These are phyloP conservation scores for maize (Zea mays) DNA, from an alignment of 176 grass and related monocot genomes.

Conservation along the genomic window Zm-B73-REFERENCE-NAM-5.0 NC_050098.1:3363501-3364000, in stretches of 20 bases:
- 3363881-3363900: constrained; percentile 42
- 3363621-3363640: constrained; percentile 22
- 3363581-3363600: constrained; percentile 86
- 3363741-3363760: constrained; percentile 94
- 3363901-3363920: background rate
- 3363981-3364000: constrained; percentile 56
- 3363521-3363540: constrained; percentile 51
- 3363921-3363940: background rate
- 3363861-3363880: constrained; percentile 41
- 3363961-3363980: constrained; percentile 36
- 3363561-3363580: constrained; percentile 92
- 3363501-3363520: constrained; percentile 86
- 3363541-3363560: constrained; percentile 75
- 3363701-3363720: constrained; percentile 61
- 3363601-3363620: constrained; percentile 73
- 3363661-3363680: constrained; percentile 88
- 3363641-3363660: constrained; percentile 52
- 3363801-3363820: constrained; percentile 97
- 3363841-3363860: constrained; percentile 53
- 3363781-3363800: constrained; percentile 93
- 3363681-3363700: constrained; percentile 95
- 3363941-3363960: background rate
- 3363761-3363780: constrained; percentile 83
- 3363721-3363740: constrained; percentile 78
- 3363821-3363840: constrained; percentile 64